Conservation (phyloP, 2,329 filamentous ascomycete species). For the Fusarium sp. region DNA sequence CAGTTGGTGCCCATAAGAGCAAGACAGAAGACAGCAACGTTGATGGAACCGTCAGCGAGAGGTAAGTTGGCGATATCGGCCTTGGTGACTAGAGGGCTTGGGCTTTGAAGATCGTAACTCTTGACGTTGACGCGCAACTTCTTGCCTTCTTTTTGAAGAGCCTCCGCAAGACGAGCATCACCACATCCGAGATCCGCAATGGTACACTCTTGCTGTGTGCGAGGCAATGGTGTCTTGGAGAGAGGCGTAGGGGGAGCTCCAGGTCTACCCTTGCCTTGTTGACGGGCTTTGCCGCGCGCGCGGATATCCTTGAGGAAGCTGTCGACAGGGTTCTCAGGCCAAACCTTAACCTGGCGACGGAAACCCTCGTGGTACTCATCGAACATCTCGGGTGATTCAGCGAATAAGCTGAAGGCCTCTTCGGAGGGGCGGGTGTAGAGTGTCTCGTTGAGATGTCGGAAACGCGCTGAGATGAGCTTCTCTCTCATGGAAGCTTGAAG, state of each 20-base stretch:
- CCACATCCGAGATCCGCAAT: slow-evolving; percentile 95
- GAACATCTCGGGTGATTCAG: slow-evolving; percentile 90
- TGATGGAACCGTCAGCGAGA: slow-evolving; percentile 76
- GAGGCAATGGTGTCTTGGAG: slow-evolving; percentile 68
- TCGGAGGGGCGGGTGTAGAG: slow-evolving; percentile 92
- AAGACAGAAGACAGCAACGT: slow-evolving; percentile 93
- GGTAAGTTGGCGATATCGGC: slow-evolving; percentile 91
- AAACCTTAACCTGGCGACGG: slow-evolving; percentile 92
- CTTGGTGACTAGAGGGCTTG: slow-evolving; percentile 80
- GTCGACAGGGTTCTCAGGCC: slow-evolving; percentile 97
- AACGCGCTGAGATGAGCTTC: slow-evolving; percentile 93
- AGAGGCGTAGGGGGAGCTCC: slow-evolving; percentile 43
- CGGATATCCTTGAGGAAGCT: slow-evolving; percentile 81
- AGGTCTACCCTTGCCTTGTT: slow-evolving; percentile 47
- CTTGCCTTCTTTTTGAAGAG: slow-evolving; percentile 71
- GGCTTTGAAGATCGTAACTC: slow-evolving; percentile 88
- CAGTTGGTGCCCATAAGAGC: slow-evolving; percentile 99
- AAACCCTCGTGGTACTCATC: slow-evolving; percentile 96
- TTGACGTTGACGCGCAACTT: slow-evolving; percentile 79
- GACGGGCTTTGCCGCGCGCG: slow-evolving; percentile 68
- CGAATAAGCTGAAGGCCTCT: slow-evolving; percentile 85
- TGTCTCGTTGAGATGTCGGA: slow-evolving; percentile 96
- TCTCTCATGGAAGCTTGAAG: slow-evolving; percentile 94
- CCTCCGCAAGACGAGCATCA: slow-evolving; percentile 82
- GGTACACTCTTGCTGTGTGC: slow-evolving; percentile 77